Evolutionary conservation across 1,284 basidiomycete species (phyloP).

Genomic region (Ceratorhiza oryzae-sativae): DNA sequence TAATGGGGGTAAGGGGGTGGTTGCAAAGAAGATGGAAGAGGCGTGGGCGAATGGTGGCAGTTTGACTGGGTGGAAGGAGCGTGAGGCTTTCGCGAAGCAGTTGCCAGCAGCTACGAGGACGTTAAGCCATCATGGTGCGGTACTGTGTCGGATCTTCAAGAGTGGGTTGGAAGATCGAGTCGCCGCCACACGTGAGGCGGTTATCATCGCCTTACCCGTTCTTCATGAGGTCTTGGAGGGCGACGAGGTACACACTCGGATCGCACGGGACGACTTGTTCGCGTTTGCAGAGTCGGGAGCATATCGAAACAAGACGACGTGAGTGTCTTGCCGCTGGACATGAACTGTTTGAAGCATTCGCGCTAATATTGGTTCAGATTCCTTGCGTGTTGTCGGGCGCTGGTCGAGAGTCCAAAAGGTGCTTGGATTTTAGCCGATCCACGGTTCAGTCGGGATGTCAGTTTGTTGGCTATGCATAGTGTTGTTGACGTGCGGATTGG

Average conservation of each 20-base stretch:
- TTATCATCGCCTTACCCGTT: slow-evolving; percentile 64
- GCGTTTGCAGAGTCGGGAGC: slow-evolving; percentile 62
- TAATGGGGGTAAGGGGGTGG: slow-evolving; percentile 57
- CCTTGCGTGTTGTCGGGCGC: slow-evolving; percentile 72
- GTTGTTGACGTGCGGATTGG: slow-evolving; percentile 89
- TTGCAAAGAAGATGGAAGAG: slow-evolving; percentile 63
- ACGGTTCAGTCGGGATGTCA: slow-evolving; percentile 66
- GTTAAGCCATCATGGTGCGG: slow-evolving; percentile 45
- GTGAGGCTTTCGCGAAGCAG: slow-evolving; percentile 71
- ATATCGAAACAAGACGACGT: slow-evolving; percentile 80
- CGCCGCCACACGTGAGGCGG: slow-evolving; percentile 83
- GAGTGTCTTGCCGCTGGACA: slow-evolving; percentile 38
- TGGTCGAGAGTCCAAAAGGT: slow-evolving; percentile 57
- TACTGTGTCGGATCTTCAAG: slow-evolving; percentile 47
- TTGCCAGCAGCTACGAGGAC: slow-evolving; percentile 60
- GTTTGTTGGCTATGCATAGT: slow-evolving; percentile 67
- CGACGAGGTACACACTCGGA: slow-evolving; percentile 50
- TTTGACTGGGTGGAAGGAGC: slow-evolving; percentile 82
- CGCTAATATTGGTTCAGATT: slow-evolving; percentile 56
- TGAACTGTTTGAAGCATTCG: slow-evolving; percentile 37
- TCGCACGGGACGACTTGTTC: slow-evolving; percentile 60
- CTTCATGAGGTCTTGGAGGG: slow-evolving; percentile 59
- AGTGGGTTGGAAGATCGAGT: slow-evolving; percentile 72
- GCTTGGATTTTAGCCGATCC: slow-evolving; percentile 59
- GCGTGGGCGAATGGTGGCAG: slow-evolving; percentile 64